Conservation (phyloP, 1,284 basidiomycete species). For the Caloboletus firmus region DNA sequence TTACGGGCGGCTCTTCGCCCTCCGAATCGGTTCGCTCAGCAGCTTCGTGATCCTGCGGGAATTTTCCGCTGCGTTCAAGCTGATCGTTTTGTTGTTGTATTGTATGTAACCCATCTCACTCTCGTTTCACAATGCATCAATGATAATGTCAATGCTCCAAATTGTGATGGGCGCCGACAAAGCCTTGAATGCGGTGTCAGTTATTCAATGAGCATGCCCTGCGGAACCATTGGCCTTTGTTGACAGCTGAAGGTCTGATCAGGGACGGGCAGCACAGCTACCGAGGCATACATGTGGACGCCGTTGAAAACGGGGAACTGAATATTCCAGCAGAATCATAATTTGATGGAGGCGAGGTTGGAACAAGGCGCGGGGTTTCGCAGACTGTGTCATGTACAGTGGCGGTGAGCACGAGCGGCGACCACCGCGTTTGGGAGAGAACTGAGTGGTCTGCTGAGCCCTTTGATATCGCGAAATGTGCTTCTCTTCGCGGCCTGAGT, state of each 20-base stretch:
- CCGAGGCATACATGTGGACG: background rate
- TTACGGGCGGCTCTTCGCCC: background rate
- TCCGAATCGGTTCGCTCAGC: background rate
- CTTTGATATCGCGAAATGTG: background rate
- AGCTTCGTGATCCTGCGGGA: background rate
- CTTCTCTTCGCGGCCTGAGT: slow-evolving; percentile 20
- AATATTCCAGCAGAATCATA: background rate
- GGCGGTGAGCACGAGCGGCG: background rate
- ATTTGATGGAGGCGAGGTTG: background rate
- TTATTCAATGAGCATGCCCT: background rate
- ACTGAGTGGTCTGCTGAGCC: background rate
- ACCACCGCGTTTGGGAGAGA: background rate
- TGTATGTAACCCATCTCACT: background rate
- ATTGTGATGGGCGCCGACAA: background rate
- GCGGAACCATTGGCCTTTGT: background rate
- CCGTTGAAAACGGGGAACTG: background rate
- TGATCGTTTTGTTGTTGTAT: background rate
- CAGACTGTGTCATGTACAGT: background rate
- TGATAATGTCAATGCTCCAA: background rate
- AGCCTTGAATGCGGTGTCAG: background rate
- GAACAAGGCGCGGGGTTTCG: background rate
- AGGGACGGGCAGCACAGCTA: background rate
- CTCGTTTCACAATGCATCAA: background rate
- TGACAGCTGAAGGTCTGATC: background rate
- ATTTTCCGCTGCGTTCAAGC: background rate